phyloP scores from a whole-genome alignment of 2,329 filamentous ascomycete genomes.

The Aspergillus neoniger region DNA sequence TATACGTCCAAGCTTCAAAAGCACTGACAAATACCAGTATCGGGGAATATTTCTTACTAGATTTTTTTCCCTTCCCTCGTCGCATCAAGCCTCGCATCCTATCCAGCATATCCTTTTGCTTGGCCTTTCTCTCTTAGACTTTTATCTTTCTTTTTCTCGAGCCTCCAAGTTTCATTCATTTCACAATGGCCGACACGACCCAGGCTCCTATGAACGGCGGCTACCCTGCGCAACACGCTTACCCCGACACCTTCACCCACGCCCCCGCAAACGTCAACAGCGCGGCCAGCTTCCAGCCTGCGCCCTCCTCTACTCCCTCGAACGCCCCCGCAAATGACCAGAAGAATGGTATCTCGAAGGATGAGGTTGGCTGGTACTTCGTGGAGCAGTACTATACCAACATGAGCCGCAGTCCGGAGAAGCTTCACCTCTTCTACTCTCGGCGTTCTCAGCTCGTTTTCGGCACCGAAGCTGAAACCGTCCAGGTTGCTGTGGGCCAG shows the following conservation, averaged over 20 bases:
- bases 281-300: constrained; percentile 42
- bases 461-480: constrained; percentile 85
- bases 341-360: constrained; percentile 65
- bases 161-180: constrained; percentile 17
- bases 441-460: constrained; percentile 95
- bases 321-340: constrained; percentile 41
- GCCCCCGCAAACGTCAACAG: constrained; percentile 37
- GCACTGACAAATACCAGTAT: constrained; percentile 26
- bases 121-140: constrained; percentile 10
- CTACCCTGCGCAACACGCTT: constrained; percentile 43
- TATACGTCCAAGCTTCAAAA: constrained; percentile 3
- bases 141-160: constrained; percentile 7
- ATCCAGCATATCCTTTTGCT: constrained; percentile 11
- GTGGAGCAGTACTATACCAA: constrained; percentile 99
- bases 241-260: constrained; percentile 41
- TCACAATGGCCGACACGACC: constrained; percentile 44
- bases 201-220: constrained; percentile 46
- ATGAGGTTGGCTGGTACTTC: constrained; percentile 99
- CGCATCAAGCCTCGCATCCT: constrained; percentile 21
- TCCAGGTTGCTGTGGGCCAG: constrained; percentile 82
- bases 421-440: constrained; percentile 94
- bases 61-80: constrained; percentile 18
- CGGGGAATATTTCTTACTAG: constrained; percentile 23
- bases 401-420: constrained; percentile 88
- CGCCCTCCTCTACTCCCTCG: constrained; percentile 42